phyloP scores from a whole-genome alignment of 768 basidiomycete species.

The Podaxis sp. region DNA sequence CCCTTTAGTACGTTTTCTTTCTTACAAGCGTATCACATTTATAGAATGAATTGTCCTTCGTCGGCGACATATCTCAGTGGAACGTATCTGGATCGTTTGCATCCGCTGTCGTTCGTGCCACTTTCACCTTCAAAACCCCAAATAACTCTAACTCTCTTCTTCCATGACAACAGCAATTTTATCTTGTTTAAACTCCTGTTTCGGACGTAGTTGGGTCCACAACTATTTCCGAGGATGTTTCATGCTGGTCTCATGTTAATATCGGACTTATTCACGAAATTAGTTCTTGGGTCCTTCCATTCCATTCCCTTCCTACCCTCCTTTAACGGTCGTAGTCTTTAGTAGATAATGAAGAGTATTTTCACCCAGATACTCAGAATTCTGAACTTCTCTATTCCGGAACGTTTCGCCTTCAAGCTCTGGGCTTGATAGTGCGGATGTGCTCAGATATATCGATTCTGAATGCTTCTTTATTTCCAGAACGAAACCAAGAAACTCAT shows the following conservation, averaged over 20 bases:
- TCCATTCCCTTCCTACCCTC: no score
- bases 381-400: not conserved
- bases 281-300: no score
- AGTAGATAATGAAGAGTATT: no score
- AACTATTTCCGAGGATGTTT: not conserved
- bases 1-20: not conserved
- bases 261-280: not conserved
- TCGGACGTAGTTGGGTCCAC: not conserved
- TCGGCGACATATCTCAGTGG: slow-evolving; percentile 39
- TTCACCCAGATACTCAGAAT: no score
- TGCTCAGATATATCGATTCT: not conserved
- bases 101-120: slow-evolving; percentile 32
- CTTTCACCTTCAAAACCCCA: not conserved
- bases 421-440: not conserved
- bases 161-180: slow-evolving; percentile 19
- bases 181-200: slow-evolving; percentile 16
- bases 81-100: slow-evolving; percentile 31
- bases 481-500: not conserved
- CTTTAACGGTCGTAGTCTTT: no score
- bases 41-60: slow-evolving; percentile 41
- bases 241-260: not conserved
- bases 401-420: not conserved
- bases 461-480: not conserved
- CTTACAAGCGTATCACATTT: not conserved
- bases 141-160: not conserved